Base-by-base conservation (phyloP, 1,284 basidiomycete genomes). In the Crucibulum cyathiforme region DNA sequence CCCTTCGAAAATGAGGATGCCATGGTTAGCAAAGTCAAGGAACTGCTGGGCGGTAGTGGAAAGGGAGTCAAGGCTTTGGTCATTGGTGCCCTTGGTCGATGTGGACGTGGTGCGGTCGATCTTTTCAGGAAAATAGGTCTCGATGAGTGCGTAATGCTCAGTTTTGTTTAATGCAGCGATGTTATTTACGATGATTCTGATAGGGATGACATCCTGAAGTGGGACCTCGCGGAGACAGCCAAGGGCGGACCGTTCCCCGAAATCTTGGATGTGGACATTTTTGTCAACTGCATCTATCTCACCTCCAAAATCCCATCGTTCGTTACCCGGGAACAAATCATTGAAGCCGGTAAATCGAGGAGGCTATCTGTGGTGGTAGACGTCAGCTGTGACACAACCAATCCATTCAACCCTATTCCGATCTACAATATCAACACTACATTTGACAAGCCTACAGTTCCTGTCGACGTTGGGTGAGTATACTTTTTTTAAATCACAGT, bases 231-330 rank as follows among this genome's bases (percentile, higher is more conserved):
- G 19, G 98, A 99, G 82, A 99, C 98, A 7, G 93, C 92, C 70
- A 98, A 97, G 82, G 95, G 96, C 54, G 98, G 98, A 1, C 98
- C 98, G 0, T 99, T 98, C 84, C 80, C 89, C 62, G 96, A 98
- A 79, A 95, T 99, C 64, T 85, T 99, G 48, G 95, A 97, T 67
- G 97, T 96, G 63, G 98, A 99, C 80, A 90, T 99, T 72, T 98
- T 99, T 72, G 90, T 99, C 84, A 99, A 99, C 84, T 99, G 98
- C 87, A 99, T 99, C 78, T 99, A 99, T 80, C 90, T 99, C 61
- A 91, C 89, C 54, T 87, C 90, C 55, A 82, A 87, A 64, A 99
- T 99, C 67, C 95, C 96, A 13, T 85, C 92, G 55, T 99, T 99
- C 79, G 66, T 99, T 61, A 93, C 92, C 10, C 76, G 77, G 43